Percentiles rank a stretch among this genome's conserved stretches.
These are phyloP conservation scores for Ustanciosporium gigantosporum DNA, from an alignment of 1,284 basidiomycete genomes.

Conservation along the genomic window DNA sequence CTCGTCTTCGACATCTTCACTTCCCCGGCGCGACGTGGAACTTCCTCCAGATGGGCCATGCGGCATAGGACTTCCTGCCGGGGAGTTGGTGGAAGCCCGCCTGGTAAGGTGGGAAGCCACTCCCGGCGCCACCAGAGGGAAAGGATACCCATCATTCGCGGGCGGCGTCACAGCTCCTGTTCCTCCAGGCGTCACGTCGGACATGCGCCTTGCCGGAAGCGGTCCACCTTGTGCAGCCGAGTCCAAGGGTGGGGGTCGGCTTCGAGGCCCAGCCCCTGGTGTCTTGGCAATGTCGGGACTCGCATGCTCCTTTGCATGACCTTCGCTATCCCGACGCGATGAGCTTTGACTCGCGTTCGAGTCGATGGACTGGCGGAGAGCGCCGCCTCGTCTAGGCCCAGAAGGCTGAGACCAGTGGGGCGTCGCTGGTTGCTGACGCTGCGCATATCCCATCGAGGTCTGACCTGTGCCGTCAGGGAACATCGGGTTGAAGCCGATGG, in stretches of 20 bases:
- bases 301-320: background rate
- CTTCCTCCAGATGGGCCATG: background rate
- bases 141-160: slow-evolving; percentile 38
- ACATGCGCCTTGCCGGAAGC: slow-evolving; percentile 7
- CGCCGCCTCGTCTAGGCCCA: slow-evolving; percentile 8
- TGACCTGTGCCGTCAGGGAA: slow-evolving; percentile 9
- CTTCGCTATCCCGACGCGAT: too few species aligned
- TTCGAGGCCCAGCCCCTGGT: slow-evolving; percentile 24
- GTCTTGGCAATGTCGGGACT: slow-evolving; percentile 21
- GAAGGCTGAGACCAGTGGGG: slow-evolving; percentile 51
- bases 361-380: slow-evolving; percentile 2
- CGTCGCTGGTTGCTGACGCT: slow-evolving; percentile 42
- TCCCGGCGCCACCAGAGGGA: slow-evolving; percentile 29
- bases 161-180: slow-evolving; percentile 2
- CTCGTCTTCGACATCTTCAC: too few species aligned
- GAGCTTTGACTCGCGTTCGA: too few species aligned
- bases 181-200: slow-evolving; percentile 23
- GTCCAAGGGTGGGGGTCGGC: slow-evolving; percentile 12
- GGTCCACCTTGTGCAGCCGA: background rate
- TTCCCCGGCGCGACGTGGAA: background rate
- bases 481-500: slow-evolving; percentile 37
- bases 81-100: slow-evolving; percentile 37
- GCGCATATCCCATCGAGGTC: too few species aligned
- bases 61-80: slow-evolving; percentile 22
- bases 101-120: slow-evolving; percentile 18